These are phyloP conservation scores for Botrytis paeoniae DNA, from an alignment of 2,329 filamentous ascomycete genomes.

Conservation along the genomic window DNA sequence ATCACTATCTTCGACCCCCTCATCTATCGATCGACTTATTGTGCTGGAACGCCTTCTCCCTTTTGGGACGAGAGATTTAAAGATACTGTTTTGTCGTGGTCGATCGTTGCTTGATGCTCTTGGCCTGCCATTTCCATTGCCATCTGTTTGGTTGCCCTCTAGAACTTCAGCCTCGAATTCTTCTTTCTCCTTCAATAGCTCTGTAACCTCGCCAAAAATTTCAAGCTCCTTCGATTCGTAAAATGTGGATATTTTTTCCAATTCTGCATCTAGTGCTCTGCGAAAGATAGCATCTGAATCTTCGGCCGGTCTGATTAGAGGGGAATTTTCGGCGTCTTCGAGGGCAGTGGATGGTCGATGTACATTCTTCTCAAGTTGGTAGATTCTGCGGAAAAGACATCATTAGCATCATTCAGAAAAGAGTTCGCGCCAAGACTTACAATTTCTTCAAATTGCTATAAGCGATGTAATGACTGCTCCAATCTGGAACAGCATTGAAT, in stretches of 20 bases:
- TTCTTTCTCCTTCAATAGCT: slow-evolving; percentile 73
- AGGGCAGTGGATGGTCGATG: slow-evolving; percentile 55
- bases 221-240: slow-evolving; percentile 87
- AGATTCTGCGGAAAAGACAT: slow-evolving; percentile 61
- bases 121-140: slow-evolving; percentile 40
- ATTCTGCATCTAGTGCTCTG: slow-evolving; percentile 77
- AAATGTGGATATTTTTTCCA: slow-evolving; percentile 93
- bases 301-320: slow-evolving; percentile 65
- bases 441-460: slow-evolving; percentile 99
- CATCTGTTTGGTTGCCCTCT: slow-evolving; percentile 37
- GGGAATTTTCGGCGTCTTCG: slow-evolving; percentile 78
- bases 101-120: slow-evolving; percentile 44
- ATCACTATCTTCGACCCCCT: slow-evolving; percentile 64
- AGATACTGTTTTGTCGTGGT: slow-evolving; percentile 48
- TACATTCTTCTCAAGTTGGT: slow-evolving; percentile 83
- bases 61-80: slow-evolving; percentile 47
- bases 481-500: slow-evolving; percentile 99
- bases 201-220: slow-evolving; percentile 75
- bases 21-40: slow-evolving; percentile 49
- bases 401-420: not conserved
- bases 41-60: slow-evolving; percentile 45
- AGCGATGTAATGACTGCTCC: slow-evolving; percentile 96
- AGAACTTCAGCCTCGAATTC: slow-evolving; percentile 48
- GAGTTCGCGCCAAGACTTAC: slow-evolving; percentile 49
- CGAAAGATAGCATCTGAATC: slow-evolving; percentile 81